These are phyloP conservation scores for Phytophthora europaea DNA, from an alignment of 352 stramenopile genomes.

Conservation along the genomic window DNA sequence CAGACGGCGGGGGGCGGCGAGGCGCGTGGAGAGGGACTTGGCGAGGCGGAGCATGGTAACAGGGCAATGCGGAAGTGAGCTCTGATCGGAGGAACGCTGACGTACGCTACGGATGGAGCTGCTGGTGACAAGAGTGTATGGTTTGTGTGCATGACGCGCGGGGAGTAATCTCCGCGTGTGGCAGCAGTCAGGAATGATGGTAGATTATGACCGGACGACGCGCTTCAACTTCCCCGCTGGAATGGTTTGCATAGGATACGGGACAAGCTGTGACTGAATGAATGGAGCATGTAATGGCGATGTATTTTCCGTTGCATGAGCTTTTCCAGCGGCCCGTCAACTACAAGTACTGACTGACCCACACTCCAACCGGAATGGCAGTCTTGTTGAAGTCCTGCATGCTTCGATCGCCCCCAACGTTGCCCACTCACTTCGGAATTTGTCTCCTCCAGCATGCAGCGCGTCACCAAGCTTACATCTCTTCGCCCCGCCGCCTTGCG, in stretches of 20 bases:
- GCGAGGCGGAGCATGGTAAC: constrained; percentile 25
- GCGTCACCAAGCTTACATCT: neutral
- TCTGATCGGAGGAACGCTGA: neutral
- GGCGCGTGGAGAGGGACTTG: constrained; percentile 15
- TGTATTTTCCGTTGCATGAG: no score
- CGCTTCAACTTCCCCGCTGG: no score
- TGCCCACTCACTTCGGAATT: neutral
- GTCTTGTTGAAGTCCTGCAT: neutral
- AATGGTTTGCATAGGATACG: no score
- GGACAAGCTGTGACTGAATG: no score
- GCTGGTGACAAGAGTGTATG: constrained; percentile 16
- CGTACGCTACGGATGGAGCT: constrained; percentile 17
- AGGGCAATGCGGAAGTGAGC: constrained; percentile 23
- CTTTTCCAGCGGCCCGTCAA: no score
- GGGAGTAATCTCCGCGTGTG: constrained; percentile 21
- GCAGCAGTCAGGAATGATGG: constrained; percentile 27
- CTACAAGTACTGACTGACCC: neutral
- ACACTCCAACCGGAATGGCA: neutral
- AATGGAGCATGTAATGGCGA: no score
- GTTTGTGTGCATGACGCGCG: neutral
- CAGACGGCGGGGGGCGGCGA: constrained; percentile 1
- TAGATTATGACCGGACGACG: neutral
- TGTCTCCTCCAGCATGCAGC: neutral
- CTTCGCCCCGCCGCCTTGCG: neutral
- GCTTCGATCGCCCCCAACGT: neutral